Evolutionary conservation across 2,329 filamentous ascomycete species (phyloP).

Genomic region (Mycosphaerella arachidis): DNA sequence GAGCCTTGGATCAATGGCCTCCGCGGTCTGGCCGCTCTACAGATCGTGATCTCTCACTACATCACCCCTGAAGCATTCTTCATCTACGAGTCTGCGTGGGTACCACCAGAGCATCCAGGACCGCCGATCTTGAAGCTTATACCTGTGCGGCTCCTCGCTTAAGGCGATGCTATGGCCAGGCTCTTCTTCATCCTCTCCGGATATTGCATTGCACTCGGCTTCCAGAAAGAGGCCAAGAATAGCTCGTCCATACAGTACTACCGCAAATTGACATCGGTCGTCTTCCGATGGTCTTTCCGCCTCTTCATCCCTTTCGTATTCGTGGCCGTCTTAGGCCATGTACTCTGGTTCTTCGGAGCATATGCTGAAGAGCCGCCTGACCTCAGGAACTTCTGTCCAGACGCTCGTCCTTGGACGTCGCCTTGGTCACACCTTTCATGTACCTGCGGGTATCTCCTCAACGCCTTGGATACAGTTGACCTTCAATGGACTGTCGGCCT

Average conservation of each 20-base stretch:
- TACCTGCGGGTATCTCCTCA: background rate
- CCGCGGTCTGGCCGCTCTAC: constrained; percentile 15
- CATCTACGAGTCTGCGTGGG: constrained; percentile 9
- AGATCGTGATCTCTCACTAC: constrained; percentile 18
- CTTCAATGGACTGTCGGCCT: constrained; percentile 3
- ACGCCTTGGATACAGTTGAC: background rate
- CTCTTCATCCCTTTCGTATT: constrained; percentile 3
- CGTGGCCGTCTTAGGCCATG: background rate
- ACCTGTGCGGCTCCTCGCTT: constrained; percentile 51
- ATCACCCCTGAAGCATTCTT: background rate
- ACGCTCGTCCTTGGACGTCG: background rate
- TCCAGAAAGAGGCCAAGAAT: background rate
- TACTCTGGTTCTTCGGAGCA: background rate
- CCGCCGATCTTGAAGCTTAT: constrained; percentile 44
- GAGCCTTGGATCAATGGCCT: constrained; percentile 17
- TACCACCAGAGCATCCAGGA: constrained; percentile 2
- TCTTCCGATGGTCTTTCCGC: constrained; percentile 2
- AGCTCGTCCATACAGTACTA: background rate
- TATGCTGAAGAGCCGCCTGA: background rate
- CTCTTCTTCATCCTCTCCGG: constrained; percentile 61
- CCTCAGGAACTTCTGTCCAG: background rate
- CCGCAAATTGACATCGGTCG: constrained; percentile 2
- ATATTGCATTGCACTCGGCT: constrained; percentile 50
- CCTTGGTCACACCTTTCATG: constrained; percentile 2
- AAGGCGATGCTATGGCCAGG: constrained; percentile 49